These are phyloP conservation scores for Monosporozyma siamensis DNA, from an alignment of 805 yeast genomes.

Conservation along the genomic window DNA sequence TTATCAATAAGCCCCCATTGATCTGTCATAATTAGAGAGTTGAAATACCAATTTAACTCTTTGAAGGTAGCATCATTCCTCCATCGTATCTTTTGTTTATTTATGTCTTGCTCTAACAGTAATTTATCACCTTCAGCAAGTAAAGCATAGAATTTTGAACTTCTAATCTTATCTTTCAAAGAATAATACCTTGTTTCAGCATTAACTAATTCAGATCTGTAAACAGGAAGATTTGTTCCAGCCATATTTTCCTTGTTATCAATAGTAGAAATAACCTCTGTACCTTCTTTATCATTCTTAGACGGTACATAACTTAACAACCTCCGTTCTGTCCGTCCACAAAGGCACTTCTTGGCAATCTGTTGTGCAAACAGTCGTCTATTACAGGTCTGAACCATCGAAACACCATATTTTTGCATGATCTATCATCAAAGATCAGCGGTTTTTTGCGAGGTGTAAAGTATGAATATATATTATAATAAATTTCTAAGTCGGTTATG, in stretches of 20 bases:
- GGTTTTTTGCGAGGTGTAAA: too few species aligned
- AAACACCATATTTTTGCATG: constrained; percentile 14
- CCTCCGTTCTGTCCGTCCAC: neutral
- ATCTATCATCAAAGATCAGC: constrained; percentile 2
- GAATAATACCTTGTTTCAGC: neutral
- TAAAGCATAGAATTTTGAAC: neutral
- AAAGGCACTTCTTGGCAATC: neutral
- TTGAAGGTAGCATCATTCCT: constrained; percentile 9
- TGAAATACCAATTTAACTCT: constrained; percentile 16
- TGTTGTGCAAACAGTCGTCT: neutral
- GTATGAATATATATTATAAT: neutral
- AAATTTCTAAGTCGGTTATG: too few species aligned
- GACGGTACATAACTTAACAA: neutral
- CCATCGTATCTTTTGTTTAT: neutral
- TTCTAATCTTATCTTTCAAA: neutral
- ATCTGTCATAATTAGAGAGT: constrained; percentile 11
- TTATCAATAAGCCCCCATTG: constrained; percentile 10
- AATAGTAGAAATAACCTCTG: too few species aligned
- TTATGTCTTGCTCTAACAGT: neutral
- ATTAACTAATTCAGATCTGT: too few species aligned
- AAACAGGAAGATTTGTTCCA: too few species aligned
- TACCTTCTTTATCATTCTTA: neutral
- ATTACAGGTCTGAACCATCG: constrained; percentile 4
- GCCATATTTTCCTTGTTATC: too few species aligned
- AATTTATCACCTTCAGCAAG: neutral